Evolutionary conservation across 139 green algal species (phyloP), one percentile per base, ranked within the genome.

Genomic region (Chlorella sp.): DNA sequence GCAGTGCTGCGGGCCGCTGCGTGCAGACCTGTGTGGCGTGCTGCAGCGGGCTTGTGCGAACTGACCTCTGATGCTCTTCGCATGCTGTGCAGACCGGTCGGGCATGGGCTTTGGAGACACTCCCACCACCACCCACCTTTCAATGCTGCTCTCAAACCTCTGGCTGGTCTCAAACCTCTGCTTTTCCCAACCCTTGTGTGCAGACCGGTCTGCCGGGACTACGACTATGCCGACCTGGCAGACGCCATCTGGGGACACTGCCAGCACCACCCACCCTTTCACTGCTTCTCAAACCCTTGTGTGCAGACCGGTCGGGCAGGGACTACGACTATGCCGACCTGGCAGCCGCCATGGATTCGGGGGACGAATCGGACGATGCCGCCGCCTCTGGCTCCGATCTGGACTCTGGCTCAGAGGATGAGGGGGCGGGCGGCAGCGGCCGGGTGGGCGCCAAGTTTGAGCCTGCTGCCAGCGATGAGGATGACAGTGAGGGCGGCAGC

Each of bases 291-390:
- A 9, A 36, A 2, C 4, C 40, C 32, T 7, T 28, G 16, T 64
- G 34, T 64, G 30, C 76, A 80, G 84, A 84, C 69, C 67, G 67
- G 4, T 16, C 5, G 2, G 75, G 48, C 60, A 83, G 69, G 43
- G 89, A 82, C 0, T 94, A 85, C 54, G 91, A 94, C 83, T 96
- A 96, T 84, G 86, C 86, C 34, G 26, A 90, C 22, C 82, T 96
- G 43, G 88, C 87, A 22, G 77, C 75, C 0, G 91, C 92, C 5
- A 93, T 95, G 93, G 75, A 81, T 7, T 68, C 38, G 4, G 84
- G 75, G 6, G 84, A 65, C 9, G 85, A 82, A 3, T n/a, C 51
- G 4, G 70, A 60, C 24, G 51, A 28, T 0, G 76, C 48, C 48
- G 54, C 36, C 54, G 28, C 28, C 76, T 28, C 28, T 16, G 76